These are phyloP conservation scores for Cokeromyces recurvatus DNA, from an alignment of 371 early-diverging fungal species.

Conservation along the genomic window DNA sequence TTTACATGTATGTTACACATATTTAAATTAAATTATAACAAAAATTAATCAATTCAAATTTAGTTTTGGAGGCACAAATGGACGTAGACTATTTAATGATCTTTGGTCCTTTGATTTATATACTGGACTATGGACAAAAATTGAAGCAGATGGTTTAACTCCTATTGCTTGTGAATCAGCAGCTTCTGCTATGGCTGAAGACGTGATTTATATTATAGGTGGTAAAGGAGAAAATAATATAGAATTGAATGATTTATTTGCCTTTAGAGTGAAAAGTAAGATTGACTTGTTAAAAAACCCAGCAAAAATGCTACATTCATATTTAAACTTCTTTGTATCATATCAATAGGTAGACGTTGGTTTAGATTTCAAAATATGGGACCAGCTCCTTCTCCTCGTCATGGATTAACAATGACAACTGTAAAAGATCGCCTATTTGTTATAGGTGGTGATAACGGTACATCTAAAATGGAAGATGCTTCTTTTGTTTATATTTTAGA, in stretches of 20 bases:
- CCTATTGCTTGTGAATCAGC: constrained; percentile 68
- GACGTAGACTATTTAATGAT: constrained; percentile 66
- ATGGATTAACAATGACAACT: constrained; percentile 60
- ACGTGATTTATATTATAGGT: constrained; percentile 74
- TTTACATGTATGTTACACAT: constrained; percentile 52
- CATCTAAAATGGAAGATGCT: constrained; percentile 49
- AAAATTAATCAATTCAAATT: not conserved
- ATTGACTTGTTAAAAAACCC: too few species aligned
- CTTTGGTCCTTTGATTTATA: constrained; percentile 69
- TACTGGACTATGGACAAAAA: constrained; percentile 51
- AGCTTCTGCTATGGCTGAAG: constrained; percentile 64
- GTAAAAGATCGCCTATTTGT: constrained; percentile 61
- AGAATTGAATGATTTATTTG: constrained; percentile 66
- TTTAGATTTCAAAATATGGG: constrained; percentile 72
- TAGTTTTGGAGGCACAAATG: constrained; percentile 75
- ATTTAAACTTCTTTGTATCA: not conserved
- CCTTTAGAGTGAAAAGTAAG: constrained; percentile 65
- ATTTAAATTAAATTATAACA: constrained; percentile 1
- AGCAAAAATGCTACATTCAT: not conserved
- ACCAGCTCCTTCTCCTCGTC: constrained; percentile 62
- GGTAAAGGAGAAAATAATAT: constrained; percentile 59
- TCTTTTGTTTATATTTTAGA: constrained; percentile 58
- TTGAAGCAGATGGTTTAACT: constrained; percentile 59
- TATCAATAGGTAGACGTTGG: constrained; percentile 42
- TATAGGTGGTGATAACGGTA: constrained; percentile 59